Evolutionary conservation across 225 moss, liverwort and hornwort genomes (phyloP).

Genomic region (Pseudoscleropodium purum): DNA sequence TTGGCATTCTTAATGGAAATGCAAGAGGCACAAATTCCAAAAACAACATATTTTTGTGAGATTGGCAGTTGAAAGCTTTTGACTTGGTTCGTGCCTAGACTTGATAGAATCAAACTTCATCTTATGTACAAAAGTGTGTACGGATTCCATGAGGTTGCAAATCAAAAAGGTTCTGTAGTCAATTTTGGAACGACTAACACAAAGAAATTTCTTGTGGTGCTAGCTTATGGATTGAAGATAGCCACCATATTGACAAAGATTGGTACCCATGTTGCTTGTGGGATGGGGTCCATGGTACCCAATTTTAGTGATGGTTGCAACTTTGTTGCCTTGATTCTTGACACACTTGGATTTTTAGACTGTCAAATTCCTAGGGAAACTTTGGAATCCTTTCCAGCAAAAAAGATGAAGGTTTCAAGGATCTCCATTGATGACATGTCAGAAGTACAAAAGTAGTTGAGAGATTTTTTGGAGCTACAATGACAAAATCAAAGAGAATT

Average conservation of each 20-base stretch:
- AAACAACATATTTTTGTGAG: neutral
- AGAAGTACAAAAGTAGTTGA: neutral
- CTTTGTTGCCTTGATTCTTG: neutral
- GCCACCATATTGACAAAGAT: neutral
- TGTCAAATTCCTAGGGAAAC: neutral
- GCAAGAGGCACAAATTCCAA: neutral
- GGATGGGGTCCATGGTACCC: neutral
- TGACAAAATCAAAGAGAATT: neutral
- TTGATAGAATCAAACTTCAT: neutral
- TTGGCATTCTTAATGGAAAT: neutral
- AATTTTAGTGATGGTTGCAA: neutral
- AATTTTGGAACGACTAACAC: neutral
- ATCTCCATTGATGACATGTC: neutral
- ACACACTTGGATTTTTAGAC: neutral
- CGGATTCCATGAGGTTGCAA: neutral
- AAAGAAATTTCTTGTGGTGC: neutral
- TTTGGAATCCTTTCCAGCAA: neutral
- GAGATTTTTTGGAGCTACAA: neutral
- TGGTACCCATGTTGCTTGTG: neutral
- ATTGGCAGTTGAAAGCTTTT: neutral
- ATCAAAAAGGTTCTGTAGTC: neutral
- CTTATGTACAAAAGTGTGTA: neutral
- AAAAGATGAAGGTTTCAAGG: too few species aligned
- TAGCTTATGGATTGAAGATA: neutral
- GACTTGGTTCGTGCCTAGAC: neutral